Conservation (phyloP, 345 rosid genomes). For the Hibiscus trionum region DNA sequence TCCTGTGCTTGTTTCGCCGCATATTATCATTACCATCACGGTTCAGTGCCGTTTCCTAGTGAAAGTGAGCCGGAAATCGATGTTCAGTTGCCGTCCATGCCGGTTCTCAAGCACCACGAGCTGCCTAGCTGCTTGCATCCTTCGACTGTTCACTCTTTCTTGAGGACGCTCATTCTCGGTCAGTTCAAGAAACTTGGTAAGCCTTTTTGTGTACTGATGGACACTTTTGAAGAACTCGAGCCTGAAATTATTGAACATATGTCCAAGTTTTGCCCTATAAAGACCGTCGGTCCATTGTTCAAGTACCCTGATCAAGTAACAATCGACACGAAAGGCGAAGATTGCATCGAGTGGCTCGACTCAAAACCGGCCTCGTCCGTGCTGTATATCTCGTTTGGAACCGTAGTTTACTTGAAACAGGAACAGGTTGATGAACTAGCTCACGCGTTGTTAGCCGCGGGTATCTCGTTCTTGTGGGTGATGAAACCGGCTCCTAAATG, state of each 20-base stretch:
- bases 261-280: conserved; percentile 43
- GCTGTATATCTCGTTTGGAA: conserved; percentile 82
- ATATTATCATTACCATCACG: conserved; percentile 55
- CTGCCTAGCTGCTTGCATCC: conserved; percentile 71
- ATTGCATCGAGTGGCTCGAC: conserved; percentile 76
- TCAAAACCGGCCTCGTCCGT: conserved; percentile 52
- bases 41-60: conserved; percentile 45
- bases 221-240: conserved; percentile 65
- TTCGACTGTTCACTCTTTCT: conserved; percentile 30
- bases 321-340: conserved; percentile 35
- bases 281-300: conserved; percentile 52
- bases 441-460: conserved; percentile 46
- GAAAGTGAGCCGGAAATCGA: conserved; percentile 41
- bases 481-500: conserved; percentile 43
- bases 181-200: conserved; percentile 56
- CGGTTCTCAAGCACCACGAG: conserved; percentile 63
- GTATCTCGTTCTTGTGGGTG: conserved; percentile 67
- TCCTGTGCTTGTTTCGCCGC: conserved; percentile 70
- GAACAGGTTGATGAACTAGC: conserved; percentile 74
- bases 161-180: conserved; percentile 44
- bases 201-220: conserved; percentile 66
- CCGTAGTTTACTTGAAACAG: conserved; percentile 50
- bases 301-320: conserved; percentile 26
- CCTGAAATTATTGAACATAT: conserved; percentile 46
- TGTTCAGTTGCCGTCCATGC: conserved; percentile 64